Conservation (phyloP, 805 yeast genomes). For the Candida xiaguanensis region DNA sequence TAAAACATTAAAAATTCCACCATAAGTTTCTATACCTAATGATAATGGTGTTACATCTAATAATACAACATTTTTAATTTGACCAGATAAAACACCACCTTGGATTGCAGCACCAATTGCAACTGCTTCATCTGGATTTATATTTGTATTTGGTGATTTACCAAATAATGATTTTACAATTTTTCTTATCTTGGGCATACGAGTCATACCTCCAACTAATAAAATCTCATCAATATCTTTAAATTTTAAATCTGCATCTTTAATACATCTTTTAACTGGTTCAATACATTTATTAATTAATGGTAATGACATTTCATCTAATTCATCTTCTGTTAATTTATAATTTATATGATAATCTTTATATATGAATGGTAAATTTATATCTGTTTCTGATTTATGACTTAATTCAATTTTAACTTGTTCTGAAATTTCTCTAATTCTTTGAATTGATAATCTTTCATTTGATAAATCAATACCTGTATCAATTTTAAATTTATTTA, state of each 20-base stretch:
- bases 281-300: slow-evolving; percentile 65
- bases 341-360: slow-evolving; percentile 59
- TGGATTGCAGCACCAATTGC: slow-evolving; percentile 89
- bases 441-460: slow-evolving; percentile 61
- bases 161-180: slow-evolving; percentile 58
- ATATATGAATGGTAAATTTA: slow-evolving; percentile 67
- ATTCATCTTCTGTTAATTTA: slow-evolving; percentile 59
- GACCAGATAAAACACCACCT: slow-evolving; percentile 83
- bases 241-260: slow-evolving; percentile 66
- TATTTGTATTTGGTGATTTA: slow-evolving; percentile 64
- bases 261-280: slow-evolving; percentile 70
- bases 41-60: slow-evolving; percentile 83
- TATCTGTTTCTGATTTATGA: slow-evolving; percentile 55
- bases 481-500: slow-evolving; percentile 53
- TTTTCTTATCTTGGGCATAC: slow-evolving; percentile 77
- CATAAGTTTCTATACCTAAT: slow-evolving; percentile 79
- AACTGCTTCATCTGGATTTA: slow-evolving; percentile 92
- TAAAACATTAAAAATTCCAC: slow-evolving; percentile 77
- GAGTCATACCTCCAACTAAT: slow-evolving; percentile 85
- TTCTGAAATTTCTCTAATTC: slow-evolving; percentile 79
- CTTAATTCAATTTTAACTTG: slow-evolving; percentile 72
- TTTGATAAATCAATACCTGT: slow-evolving; percentile 46
- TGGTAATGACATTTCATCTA: slow-evolving; percentile 63
- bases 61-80: slow-evolving; percentile 70
- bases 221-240: slow-evolving; percentile 71